Percentiles rank a stretch among this genome's conserved stretches.
Conservation (phyloP, 768 basidiomycete genomes). For the Panellus pusillus region DNA sequence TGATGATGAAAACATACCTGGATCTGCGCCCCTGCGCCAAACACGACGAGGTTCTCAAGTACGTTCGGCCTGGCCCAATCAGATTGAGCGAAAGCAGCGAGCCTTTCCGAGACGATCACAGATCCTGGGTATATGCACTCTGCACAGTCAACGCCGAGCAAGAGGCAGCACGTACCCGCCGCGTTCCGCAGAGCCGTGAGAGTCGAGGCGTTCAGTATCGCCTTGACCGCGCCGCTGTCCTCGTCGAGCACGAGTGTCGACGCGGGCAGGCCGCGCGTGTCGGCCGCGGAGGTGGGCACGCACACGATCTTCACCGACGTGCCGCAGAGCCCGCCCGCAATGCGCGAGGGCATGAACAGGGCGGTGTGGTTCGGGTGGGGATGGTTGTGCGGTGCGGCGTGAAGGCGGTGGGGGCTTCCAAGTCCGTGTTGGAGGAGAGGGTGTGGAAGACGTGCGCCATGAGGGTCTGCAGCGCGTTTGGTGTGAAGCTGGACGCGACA, state of each 20-base stretch:
- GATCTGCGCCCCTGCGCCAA: constrained; percentile 76
- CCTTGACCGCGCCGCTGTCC: constrained; percentile 63
- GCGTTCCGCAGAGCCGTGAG: constrained; percentile 84
- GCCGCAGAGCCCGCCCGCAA: constrained; percentile 37
- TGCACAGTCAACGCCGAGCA: background rate
- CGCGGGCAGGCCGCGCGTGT: constrained; percentile 64
- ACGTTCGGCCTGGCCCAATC: constrained; percentile 39
- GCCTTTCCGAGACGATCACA: constrained; percentile 36
- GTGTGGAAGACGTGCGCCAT: constrained; percentile 61
- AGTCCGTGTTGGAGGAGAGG: constrained; percentile 40
- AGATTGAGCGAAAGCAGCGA: constrained; percentile 67
- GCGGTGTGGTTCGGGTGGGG: constrained; percentile 54
- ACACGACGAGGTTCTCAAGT: constrained; percentile 54
- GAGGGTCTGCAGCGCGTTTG: constrained; percentile 47
- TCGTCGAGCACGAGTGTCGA: constrained; percentile 80
- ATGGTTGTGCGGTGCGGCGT: constrained; percentile 65
- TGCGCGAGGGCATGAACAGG: constrained; percentile 84
- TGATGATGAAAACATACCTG: background rate
- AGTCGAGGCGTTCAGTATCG: constrained; percentile 73
- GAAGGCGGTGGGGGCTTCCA: constrained; percentile 25
- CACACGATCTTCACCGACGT: constrained; percentile 83
- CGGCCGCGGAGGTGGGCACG: constrained; percentile 50
- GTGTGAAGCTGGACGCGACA: constrained; percentile 45
- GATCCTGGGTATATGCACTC: constrained; percentile 4
- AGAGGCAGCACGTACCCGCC: constrained; percentile 52